A percentile compares a stretch with the other conserved stretches of the same genome.
These are phyloP conservation scores for Golovinomyces cichoracearum DNA, from an alignment of 2,329 filamentous ascomycete species.

Conservation along the genomic window DNA sequence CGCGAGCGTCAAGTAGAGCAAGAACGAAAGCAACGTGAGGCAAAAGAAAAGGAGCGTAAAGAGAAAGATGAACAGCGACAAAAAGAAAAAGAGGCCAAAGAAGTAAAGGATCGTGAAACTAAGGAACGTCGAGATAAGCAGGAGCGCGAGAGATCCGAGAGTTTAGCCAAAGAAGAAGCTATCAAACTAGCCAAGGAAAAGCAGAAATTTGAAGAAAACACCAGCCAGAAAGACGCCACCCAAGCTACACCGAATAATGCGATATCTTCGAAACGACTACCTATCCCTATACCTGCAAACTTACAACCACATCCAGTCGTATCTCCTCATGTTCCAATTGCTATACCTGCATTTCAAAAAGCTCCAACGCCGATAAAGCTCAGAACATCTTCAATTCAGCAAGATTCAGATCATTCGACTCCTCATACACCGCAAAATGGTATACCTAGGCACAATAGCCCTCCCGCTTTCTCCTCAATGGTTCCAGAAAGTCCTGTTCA, in stretches of 20 bases:
- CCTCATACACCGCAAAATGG: slow-evolving; percentile 43
- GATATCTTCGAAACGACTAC: slow-evolving; percentile 18
- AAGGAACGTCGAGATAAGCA: slow-evolving; percentile 31
- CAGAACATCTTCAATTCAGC: slow-evolving; percentile 41
- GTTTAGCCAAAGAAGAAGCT: slow-evolving; percentile 23
- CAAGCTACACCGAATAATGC: slow-evolving; percentile 18
- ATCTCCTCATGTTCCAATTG: slow-evolving; percentile 56
- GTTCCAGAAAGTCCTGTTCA: slow-evolving; percentile 38
- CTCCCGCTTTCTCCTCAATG: slow-evolving; percentile 35
- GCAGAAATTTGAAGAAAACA: slow-evolving; percentile 21
- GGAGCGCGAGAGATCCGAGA: slow-evolving; percentile 31
- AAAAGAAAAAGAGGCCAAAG: slow-evolving; percentile 51
- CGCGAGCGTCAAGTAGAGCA: slow-evolving; percentile 62
- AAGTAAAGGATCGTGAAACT: slow-evolving; percentile 33
- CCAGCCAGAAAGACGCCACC: slow-evolving; percentile 16
- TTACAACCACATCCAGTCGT: slow-evolving; percentile 35
- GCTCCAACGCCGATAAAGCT: slow-evolving; percentile 53
- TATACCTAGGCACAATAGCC: slow-evolving; percentile 28
- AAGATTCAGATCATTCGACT: slow-evolving; percentile 39
- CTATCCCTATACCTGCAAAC: slow-evolving; percentile 26
- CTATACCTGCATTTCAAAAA: slow-evolving; percentile 62
- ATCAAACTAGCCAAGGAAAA: slow-evolving; percentile 24
- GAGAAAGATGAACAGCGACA: slow-evolving; percentile 59
- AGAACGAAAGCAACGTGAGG: slow-evolving; percentile 60
- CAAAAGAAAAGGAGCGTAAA: slow-evolving; percentile 59